phyloP scores from a whole-genome alignment of 2,329 filamentous ascomycete species.

The Nigrospora sphaerica region DNA sequence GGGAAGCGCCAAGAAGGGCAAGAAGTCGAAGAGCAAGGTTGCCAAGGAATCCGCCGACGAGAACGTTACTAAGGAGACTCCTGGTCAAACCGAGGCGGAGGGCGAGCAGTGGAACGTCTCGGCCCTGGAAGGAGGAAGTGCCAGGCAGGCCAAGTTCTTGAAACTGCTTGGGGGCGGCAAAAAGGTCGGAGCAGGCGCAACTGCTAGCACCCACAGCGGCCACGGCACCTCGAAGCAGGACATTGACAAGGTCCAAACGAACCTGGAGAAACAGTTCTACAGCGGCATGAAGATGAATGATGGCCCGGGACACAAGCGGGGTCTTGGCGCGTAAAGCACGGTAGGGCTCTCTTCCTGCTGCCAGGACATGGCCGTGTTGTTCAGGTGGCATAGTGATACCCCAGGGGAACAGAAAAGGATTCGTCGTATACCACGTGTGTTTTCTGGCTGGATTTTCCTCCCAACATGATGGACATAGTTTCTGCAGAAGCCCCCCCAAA shows the following conservation, averaged over 20 bases:
- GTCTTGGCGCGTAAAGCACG: slow-evolving; percentile 40
- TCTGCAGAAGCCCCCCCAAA: no score
- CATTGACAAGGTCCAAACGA: slow-evolving; percentile 30
- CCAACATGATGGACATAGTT: no score
- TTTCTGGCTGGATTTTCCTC: no score
- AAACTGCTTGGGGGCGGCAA: slow-evolving; percentile 50
- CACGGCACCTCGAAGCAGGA: slow-evolving; percentile 13
- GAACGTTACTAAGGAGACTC: slow-evolving; percentile 2
- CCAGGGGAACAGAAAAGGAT: no score
- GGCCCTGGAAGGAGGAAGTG: slow-evolving; percentile 41
- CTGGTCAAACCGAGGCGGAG: slow-evolving; percentile 15
- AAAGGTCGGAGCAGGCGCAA: slow-evolving; percentile 20
- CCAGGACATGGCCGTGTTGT: no score
- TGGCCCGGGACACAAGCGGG: slow-evolving; percentile 38
- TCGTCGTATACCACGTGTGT: no score
- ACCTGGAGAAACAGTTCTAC: slow-evolving; percentile 51
- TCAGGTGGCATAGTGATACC: no score
- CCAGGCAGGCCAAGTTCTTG: slow-evolving; percentile 49
- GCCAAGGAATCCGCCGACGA: background rate
- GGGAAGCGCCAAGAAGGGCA: slow-evolving; percentile 5
- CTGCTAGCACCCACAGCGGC: slow-evolving; percentile 4
- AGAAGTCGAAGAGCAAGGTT: slow-evolving; percentile 3
- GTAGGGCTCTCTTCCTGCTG: no score
- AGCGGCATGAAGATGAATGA: slow-evolving; percentile 49
- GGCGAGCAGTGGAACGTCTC: slow-evolving; percentile 45